A percentile compares a stretch with the other conserved stretches of the same genome.
Conservation (phyloP, 2,329 filamentous ascomycete species). For the Exophiala alcalophila region DNA sequence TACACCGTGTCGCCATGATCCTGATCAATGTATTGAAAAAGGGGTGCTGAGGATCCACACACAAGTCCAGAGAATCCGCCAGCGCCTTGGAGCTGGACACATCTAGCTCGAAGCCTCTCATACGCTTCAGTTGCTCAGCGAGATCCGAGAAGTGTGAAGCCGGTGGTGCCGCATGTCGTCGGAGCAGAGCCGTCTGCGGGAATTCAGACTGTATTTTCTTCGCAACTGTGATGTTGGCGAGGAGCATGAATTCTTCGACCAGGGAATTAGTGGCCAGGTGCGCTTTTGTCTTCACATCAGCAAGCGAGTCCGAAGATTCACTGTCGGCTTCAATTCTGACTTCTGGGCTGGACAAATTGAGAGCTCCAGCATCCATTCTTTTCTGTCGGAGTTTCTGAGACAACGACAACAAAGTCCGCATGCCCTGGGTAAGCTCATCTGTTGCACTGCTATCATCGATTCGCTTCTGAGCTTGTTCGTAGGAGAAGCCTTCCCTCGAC, state of each 20-base stretch:
- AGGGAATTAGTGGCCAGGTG: slow-evolving; percentile 94
- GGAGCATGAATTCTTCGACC: slow-evolving; percentile 98
- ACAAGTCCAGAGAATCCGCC: slow-evolving; percentile 84
- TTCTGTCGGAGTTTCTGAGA: slow-evolving; percentile 93
- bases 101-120: slow-evolving; percentile 74
- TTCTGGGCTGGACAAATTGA: slow-evolving; percentile 96
- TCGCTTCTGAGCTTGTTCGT: slow-evolving; percentile 89
- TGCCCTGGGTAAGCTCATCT: slow-evolving; percentile 85
- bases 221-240: slow-evolving; percentile 94
- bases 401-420: slow-evolving; percentile 79
- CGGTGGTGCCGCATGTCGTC: slow-evolving; percentile 86
- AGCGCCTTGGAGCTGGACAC: slow-evolving; percentile 89
- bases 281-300: slow-evolving; percentile 90
- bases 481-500: slow-evolving; percentile 94
- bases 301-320: slow-evolving; percentile 88
- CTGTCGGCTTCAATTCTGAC: slow-evolving; percentile 84
- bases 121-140: slow-evolving; percentile 82
- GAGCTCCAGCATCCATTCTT: slow-evolving; percentile 90
- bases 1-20: slow-evolving; percentile 96
- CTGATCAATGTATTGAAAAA: slow-evolving; percentile 99
- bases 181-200: slow-evolving; percentile 90
- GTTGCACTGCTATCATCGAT: slow-evolving; percentile 86
- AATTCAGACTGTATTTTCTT: slow-evolving; percentile 86
- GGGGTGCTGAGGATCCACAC: slow-evolving; percentile 73
- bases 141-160: slow-evolving; percentile 97